A percentile compares a stretch with the other conserved stretches of the same genome.
phyloP scores from a whole-genome alignment of 345 rosid genomes.

The Nasturtium officinale region DNA sequence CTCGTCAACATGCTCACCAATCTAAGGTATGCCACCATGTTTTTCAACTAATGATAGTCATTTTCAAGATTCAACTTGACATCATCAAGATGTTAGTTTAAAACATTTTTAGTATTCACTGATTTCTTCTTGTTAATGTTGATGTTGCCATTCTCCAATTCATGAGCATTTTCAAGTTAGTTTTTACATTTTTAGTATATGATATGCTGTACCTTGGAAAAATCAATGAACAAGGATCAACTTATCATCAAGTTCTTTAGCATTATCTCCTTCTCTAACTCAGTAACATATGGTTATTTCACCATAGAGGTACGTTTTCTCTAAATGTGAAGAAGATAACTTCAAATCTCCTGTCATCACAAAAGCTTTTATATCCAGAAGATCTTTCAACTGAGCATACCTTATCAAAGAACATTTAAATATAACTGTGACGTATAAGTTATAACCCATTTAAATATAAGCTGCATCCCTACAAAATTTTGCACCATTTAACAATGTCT shows the following conservation, averaged over 20 bases:
- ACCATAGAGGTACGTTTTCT: not conserved
- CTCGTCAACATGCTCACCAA: not conserved
- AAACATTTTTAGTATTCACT: not conserved
- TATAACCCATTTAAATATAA: slow-evolving; percentile 13
- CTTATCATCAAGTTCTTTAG: not conserved
- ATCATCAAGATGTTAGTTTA: not conserved
- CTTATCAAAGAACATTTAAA: not conserved
- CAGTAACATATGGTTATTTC: not conserved
- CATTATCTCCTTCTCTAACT: not conserved
- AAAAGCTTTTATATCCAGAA: not conserved
- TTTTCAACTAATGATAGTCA: not conserved
- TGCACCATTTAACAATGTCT: slow-evolving; percentile 16
- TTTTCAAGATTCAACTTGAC: not conserved
- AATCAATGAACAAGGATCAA: not conserved
- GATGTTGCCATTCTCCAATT: not conserved
- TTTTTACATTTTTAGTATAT: not conserved
- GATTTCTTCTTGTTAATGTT: not conserved
- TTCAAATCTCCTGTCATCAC: not conserved
- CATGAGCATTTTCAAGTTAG: not conserved
- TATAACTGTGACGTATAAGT: not conserved
- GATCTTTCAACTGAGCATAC: not conserved
- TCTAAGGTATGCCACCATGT: not conserved
- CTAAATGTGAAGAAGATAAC: not conserved
- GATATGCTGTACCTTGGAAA: not conserved
- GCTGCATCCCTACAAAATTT: slow-evolving; percentile 27